Evolutionary conservation across 108 stramenopile genomes (phyloP), one percentile per base, ranked within the genome.

Genomic region (Asterionellopsis glacialis): DNA sequence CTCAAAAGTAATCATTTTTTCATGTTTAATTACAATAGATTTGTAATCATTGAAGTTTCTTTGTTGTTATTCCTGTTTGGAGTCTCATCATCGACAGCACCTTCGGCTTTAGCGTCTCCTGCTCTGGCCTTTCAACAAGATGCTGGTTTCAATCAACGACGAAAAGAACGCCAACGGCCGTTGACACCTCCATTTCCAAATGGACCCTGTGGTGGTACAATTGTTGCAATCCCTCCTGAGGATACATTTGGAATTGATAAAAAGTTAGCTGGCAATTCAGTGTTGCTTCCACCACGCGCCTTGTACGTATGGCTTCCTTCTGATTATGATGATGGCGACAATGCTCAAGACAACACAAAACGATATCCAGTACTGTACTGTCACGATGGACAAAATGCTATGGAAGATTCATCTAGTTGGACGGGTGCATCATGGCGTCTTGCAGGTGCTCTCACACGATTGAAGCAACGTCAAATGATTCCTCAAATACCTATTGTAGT

Each of bases 301-400:
- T 59, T 87, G 28, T 50, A 65, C 27, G 78, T 88, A 15, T 88
- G 87, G 87, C 56, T 84, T 18, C 87, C 87, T 50, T 75, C 79
- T 14, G 74, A 72, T 27, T 88, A 88, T 53, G n/a, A n/a, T n/a
- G n/a, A n/a, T n/a, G n/a, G n/a, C n/a, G n/a, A n/a, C n/a, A n/a
- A n/a, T n/a, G 39, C 76, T 38, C 28, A 26, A 6, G 27, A 25
- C 15, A 55, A 75, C 25, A 21, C 39, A 11, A 40, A 52, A 14
- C 41, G 28, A 23, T 77, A 77, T 43, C 83, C 82, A 11, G 66
- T 84, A 24, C 51, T 88, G 39, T 84, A 82, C 55, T 67, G 67
- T 26, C 87, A 88, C 33, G 87, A 88, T 63, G 87, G 87, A 11
- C 83, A 88, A 65, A 88, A 84, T 70, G 58, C 72, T 0, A 70